These are phyloP conservation scores for Begonia fuchsioides DNA, from an alignment of 306 rosid species.

Conservation along the genomic window DNA sequence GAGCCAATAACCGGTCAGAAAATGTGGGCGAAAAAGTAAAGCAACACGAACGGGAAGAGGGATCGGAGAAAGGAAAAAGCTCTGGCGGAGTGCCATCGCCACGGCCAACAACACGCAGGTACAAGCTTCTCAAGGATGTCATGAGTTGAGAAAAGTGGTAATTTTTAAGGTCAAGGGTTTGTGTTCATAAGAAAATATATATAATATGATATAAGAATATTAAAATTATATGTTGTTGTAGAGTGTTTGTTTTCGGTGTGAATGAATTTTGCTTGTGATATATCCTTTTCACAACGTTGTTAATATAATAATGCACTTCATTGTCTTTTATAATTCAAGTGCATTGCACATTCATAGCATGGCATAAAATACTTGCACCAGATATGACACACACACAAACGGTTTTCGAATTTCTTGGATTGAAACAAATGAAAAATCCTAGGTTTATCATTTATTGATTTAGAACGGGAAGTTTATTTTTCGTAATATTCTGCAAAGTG, in stretches of 20 bases:
- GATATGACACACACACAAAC: too few species aligned
- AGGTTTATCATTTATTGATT: too few species aligned
- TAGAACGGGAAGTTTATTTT: too few species aligned
- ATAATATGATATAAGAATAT: too few species aligned
- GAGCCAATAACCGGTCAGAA: slow-evolving; percentile 28
- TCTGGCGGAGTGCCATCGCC: slow-evolving; percentile 52
- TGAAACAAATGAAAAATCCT: too few species aligned
- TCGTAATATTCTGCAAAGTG: slow-evolving; percentile 4
- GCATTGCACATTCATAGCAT: too few species aligned
- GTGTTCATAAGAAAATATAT: too few species aligned
- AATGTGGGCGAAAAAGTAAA: slow-evolving; percentile 48
- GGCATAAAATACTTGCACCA: too few species aligned
- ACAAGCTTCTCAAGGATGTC: slow-evolving; percentile 99
- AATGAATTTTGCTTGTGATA: not conserved
- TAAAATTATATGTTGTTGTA: slow-evolving; percentile 23
- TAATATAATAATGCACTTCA: not conserved
- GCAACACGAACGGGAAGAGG: slow-evolving; percentile 41
- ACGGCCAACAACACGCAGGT: slow-evolving; percentile 69
- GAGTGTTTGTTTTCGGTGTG: not conserved
- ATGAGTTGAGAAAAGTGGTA: slow-evolving; percentile 35
- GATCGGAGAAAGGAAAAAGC: slow-evolving; percentile 26
- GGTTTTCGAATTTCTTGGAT: too few species aligned
- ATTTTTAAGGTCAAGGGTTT: too few species aligned
- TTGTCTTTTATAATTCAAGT: too few species aligned
- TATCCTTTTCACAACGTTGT: not conserved